Evolutionary conservation across 1,284 basidiomycete species (phyloP), one percentile per base, ranked within the genome.

Genomic region (Schizophyllum amplum): DNA sequence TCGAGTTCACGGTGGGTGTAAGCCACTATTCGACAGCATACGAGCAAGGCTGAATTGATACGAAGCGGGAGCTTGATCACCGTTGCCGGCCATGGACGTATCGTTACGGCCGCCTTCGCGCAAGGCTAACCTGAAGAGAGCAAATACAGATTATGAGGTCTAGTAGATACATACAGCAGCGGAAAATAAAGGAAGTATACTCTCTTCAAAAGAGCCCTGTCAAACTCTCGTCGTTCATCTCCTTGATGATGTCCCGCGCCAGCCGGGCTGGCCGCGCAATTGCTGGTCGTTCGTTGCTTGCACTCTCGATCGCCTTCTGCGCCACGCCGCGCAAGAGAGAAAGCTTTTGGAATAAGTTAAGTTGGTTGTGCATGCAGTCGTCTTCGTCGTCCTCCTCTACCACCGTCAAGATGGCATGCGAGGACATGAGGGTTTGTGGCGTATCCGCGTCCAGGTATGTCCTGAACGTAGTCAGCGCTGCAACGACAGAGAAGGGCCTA

Each of bases 251-350:
- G 54, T 97, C 94, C 62, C 84, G 79, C 4, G 92, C 86, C 66
- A 97, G 93, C 52, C 94, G 77, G 11, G 92, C 90, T 0, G 92
- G 92, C 52, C 93, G 77, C 17, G 90, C 80, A 53, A 95, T 84
- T n/a, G 79, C 77, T 2, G 90, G 84, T 48, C 81, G 82, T 57
- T 94, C 91, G 58, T 79, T 84, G 1, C 76, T 80, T 3, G 84
- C 80, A 65, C 84, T 86, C 62, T 88, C 85, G 58, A 86, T 72
- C 1, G 91, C 78, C 68, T 93, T 92, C 65, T 86, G 81, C 3
- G 87, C 82, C 15, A 94, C 80, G 49, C 75, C 80, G n/a, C 78
- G 76, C 50, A 89, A 70, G 17, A 86, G 60, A 2, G 77, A 81
- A 5, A 90, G 75, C 53, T 79, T 78, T 62, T 85, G 82, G 75